Conservation (phyloP, 495 filamentous ascomycete species). For the Talaromyces stipitatus region DNA sequence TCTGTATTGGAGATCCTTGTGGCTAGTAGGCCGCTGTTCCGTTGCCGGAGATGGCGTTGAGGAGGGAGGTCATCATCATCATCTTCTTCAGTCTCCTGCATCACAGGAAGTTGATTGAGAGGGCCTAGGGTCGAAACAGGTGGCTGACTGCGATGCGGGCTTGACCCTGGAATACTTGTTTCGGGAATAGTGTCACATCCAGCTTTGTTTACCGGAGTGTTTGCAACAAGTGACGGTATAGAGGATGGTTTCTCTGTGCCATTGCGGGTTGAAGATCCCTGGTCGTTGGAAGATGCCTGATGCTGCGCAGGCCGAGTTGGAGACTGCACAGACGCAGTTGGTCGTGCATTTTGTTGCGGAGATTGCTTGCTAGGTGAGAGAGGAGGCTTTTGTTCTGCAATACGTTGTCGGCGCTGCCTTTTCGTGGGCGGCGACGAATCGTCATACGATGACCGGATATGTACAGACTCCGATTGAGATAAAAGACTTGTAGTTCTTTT, state of each 20-base stretch:
- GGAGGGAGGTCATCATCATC: conserved; percentile 37
- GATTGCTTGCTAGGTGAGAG: not conserved
- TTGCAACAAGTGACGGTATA: conserved; percentile 32
- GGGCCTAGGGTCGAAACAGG: not conserved
- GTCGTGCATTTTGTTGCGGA: not conserved
- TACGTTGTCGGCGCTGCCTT: not conserved
- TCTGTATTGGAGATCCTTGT: not conserved
- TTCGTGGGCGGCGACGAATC: conserved; percentile 3
- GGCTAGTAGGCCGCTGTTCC: not conserved
- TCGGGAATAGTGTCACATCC: conserved; percentile 21
- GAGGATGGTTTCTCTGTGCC: conserved; percentile 27
- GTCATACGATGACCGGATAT: conserved; percentile 1
- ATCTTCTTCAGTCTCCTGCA: conserved; percentile 17
- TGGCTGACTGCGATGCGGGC: conserved; percentile 22
- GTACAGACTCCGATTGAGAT: not conserved
- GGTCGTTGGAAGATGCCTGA: not conserved
- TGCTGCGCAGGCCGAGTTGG: not conserved
- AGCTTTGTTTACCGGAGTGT: conserved; percentile 28
- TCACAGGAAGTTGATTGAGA: not conserved
- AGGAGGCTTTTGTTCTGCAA: not conserved
- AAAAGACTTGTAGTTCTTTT: not conserved
- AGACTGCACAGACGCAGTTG: not conserved
- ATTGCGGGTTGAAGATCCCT: not conserved
- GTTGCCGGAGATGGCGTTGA: not conserved
- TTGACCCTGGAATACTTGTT: conserved; percentile 36